phyloP scores from a whole-genome alignment of 2,329 filamentous ascomycete genomes.

The Ilyonectria mors-panacis region DNA sequence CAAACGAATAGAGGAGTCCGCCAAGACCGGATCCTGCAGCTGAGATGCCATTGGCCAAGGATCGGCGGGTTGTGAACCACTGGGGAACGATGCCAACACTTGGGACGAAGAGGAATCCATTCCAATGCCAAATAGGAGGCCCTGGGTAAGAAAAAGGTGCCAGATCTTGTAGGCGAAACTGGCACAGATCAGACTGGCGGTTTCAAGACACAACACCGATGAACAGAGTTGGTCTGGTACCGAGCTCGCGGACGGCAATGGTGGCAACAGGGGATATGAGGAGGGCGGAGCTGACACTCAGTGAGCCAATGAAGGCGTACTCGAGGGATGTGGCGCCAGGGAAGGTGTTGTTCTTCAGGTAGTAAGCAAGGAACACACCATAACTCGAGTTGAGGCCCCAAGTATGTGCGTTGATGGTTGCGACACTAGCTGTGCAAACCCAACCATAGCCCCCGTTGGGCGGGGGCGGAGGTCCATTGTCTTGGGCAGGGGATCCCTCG shows the following conservation, averaged over 20 bases:
- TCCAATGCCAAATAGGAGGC: conserved; percentile 82
- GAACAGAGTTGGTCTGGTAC: conserved; percentile 75
- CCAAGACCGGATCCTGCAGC: conserved; percentile 82
- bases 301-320: conserved; percentile 81
- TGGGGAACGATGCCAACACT: conserved; percentile 78
- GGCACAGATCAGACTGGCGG: conserved; percentile 76
- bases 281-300: conserved; percentile 65
- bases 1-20: conserved; percentile 79
- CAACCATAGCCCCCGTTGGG: conserved; percentile 74
- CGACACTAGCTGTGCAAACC: conserved; percentile 57
- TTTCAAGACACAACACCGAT: conserved; percentile 76
- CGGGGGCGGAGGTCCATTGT: conserved; percentile 52
- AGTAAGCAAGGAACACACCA: conserved; percentile 70
- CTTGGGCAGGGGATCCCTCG: conserved; percentile 26
- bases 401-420: conserved; percentile 76
- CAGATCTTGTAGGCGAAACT: conserved; percentile 79
- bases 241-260: conserved; percentile 70
- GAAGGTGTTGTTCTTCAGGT: conserved; percentile 71
- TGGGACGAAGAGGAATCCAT: conserved; percentile 82
- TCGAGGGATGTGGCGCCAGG: conserved; percentile 74
- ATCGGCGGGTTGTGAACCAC: conserved; percentile 80
- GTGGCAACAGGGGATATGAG: conserved; percentile 79
- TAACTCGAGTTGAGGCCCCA: conserved; percentile 77
- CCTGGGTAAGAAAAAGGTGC: conserved; percentile 84
- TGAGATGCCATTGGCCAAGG: conserved; percentile 78